These are phyloP conservation scores for Pichia nanzhaoensis DNA, from an alignment of 805 yeast genomes.

Conservation along the genomic window DNA sequence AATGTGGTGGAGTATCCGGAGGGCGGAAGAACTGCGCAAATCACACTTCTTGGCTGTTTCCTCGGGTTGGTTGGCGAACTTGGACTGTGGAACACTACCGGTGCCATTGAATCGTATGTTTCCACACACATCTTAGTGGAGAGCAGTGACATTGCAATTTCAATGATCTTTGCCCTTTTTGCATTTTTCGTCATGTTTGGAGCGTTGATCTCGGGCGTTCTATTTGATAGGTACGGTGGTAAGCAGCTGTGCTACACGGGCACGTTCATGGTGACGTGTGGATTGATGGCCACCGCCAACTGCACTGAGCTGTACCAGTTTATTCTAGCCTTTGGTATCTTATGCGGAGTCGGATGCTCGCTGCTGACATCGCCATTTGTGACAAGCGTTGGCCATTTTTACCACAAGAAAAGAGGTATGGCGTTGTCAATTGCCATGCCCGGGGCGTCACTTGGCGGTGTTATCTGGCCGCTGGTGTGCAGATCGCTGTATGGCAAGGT, in stretches of 20 bases:
- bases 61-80: constrained; percentile 50
- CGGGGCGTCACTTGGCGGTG: constrained; percentile 55
- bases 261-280: constrained; percentile 30
- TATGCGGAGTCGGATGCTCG: constrained; percentile 41
- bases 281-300: constrained; percentile 39
- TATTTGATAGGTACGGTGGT: constrained; percentile 42
- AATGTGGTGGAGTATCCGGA: constrained; percentile 39
- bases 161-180: constrained; percentile 66
- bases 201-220: constrained; percentile 37
- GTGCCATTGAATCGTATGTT: constrained; percentile 61
- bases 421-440: constrained; percentile 57
- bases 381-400: constrained; percentile 54
- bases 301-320: constrained; percentile 42
- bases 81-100: constrained; percentile 61
- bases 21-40: constrained; percentile 45
- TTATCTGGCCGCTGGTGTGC: constrained; percentile 47
- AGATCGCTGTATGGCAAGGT: constrained; percentile 41
- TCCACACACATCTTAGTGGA: constrained; percentile 42
- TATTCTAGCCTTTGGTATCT: constrained; percentile 43
- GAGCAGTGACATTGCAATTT: constrained; percentile 39
- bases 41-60: constrained; percentile 45
- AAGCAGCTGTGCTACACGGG: constrained; percentile 33
- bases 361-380: constrained; percentile 40
- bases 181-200: constrained; percentile 36
- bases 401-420: constrained; percentile 45